Conservation (phyloP, 2,329 filamentous ascomycete genomes). For the Apiospora arundinis region DNA sequence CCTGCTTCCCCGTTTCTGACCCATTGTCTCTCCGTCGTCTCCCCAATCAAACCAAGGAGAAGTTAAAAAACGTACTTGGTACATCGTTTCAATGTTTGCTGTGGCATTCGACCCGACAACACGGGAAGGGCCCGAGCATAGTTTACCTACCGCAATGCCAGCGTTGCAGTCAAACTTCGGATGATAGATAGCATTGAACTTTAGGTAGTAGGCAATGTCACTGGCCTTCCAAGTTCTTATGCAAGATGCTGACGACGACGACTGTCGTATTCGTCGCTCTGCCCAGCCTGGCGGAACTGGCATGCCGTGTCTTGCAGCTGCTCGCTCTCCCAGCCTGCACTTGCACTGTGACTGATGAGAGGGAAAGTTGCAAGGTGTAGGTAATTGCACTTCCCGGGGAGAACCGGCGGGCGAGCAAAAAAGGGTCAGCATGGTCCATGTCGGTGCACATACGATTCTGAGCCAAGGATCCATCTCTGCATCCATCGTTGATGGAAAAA, state of each 20-base stretch:
- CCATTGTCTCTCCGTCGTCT: not conserved
- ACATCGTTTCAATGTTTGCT: conserved; percentile 1
- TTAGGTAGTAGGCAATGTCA: not conserved
- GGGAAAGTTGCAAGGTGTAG: too few relatives aligned
- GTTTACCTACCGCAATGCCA: not conserved
- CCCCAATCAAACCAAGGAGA: not conserved
- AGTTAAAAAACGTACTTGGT: not conserved
- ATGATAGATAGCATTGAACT: not conserved
- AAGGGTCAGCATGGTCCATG: not conserved
- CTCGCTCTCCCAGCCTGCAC: not conserved
- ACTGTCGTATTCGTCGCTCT: not conserved
- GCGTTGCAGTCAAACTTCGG: not conserved
- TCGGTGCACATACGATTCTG: not conserved
- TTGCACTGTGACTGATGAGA: not conserved
- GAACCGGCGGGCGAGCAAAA: not conserved
- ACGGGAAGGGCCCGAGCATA: conserved; percentile 2
- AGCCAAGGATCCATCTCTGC: not conserved
- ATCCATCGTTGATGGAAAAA: not conserved
- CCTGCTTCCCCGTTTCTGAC: not conserved
- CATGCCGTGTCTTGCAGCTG: not conserved
- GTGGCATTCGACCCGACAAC: conserved; percentile 9
- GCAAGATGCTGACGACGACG: not conserved
- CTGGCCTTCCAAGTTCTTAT: not conserved
- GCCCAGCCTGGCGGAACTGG: not conserved
- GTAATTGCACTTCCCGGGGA: conserved; percentile 9